Percentiles rank a stretch among this genome's conserved stretches.
phyloP scores from a whole-genome alignment of 768 basidiomycete species.

The Filobasidium wieringae region DNA sequence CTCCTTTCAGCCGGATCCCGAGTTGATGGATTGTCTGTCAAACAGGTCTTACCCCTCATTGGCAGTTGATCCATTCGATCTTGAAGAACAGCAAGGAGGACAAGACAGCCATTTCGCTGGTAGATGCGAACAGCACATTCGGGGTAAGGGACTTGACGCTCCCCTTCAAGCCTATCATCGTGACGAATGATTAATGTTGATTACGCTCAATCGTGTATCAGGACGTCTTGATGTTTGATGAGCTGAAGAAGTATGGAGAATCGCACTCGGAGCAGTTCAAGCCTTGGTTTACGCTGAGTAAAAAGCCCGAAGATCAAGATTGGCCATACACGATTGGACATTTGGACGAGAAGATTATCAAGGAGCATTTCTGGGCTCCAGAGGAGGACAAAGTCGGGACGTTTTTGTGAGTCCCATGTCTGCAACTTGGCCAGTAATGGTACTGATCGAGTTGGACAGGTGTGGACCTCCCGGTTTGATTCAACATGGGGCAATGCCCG shows the following conservation, averaged over 20 bases:
- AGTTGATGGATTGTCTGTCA: neutral
- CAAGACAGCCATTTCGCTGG: constrained; percentile 3
- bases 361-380: constrained; percentile 5
- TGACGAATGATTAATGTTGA: no score
- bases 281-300: constrained; percentile 9
- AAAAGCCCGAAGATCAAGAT: constrained; percentile 2
- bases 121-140: constrained; percentile 10
- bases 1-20: neutral
- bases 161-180: no score
- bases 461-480: constrained; percentile 6
- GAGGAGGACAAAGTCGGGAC: constrained; percentile 6
- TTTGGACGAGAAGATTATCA: constrained; percentile 10
- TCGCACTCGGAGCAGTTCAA: constrained; percentile 2
- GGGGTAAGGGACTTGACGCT: neutral
- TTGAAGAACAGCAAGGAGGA: neutral
- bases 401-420: constrained; percentile 6
- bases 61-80: constrained; percentile 12
- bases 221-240: constrained; percentile 15
- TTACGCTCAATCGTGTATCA: no score
- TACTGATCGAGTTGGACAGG: neutral
- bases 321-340: constrained; percentile 8
- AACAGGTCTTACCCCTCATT: constrained; percentile 12
- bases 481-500: neutral
- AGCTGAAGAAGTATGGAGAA: constrained; percentile 4
- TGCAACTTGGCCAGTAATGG: neutral